Conservation (phyloP, 139 green algal species). For the Monoraphidium neglectum region DNA sequence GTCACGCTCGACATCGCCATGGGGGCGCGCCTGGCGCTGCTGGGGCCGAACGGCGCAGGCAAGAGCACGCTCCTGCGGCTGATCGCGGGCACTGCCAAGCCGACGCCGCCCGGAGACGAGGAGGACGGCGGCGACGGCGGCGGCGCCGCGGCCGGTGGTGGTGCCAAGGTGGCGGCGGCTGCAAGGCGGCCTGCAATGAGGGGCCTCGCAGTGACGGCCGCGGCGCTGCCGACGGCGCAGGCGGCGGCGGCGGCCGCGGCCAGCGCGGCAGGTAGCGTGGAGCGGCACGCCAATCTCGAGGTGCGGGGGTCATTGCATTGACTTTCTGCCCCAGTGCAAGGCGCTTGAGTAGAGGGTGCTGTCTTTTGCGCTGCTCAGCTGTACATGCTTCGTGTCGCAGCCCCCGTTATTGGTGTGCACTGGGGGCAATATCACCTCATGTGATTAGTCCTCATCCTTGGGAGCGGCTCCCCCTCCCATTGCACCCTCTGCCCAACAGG, state of each 20-base stretch:
- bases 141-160: not conserved
- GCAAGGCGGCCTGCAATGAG: slow-evolving; percentile 6
- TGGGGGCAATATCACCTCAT: too few relatives aligned
- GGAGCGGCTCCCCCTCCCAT: too few relatives aligned
- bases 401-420: too few relatives aligned
- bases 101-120: slow-evolving; percentile 26
- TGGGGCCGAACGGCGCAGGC: slow-evolving; percentile 52
- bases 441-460: too few relatives aligned
- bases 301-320: too few relatives aligned
- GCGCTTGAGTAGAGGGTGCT: too few relatives aligned
- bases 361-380: too few relatives aligned
- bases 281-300: slow-evolving; percentile 13
- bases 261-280: slow-evolving; percentile 19
- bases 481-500: not conserved
- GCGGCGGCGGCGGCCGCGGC: slow-evolving; percentile 20
- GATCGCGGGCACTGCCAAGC: slow-evolving; percentile 53
- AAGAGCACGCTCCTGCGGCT: slow-evolving; percentile 56
- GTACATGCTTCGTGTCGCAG: too few relatives aligned
- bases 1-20: slow-evolving; percentile 59
- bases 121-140: not conserved
- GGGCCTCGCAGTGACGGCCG: slow-evolving; percentile 10
- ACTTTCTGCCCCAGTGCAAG: too few relatives aligned
- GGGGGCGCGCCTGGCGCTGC: slow-evolving; percentile 62
- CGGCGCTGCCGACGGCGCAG: slow-evolving; percentile 2
- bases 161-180: slow-evolving; percentile 9